Evolutionary conservation across 441 rosid species (phyloP).

Genomic region (Syzygium syzygioides): DNA sequence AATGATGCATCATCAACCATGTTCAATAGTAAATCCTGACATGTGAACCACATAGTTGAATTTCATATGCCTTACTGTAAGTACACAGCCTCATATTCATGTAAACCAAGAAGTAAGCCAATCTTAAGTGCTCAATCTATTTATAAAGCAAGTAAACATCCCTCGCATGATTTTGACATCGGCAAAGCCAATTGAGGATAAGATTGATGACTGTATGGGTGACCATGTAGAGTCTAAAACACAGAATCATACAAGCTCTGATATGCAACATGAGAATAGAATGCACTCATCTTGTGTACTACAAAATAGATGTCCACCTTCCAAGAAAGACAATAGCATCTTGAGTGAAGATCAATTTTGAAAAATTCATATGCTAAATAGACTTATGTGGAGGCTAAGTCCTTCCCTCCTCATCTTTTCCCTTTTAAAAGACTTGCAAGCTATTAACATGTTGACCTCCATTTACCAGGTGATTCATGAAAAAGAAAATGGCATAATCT

Average conservation of each 20-base stretch:
- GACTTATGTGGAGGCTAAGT: background rate
- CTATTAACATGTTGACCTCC: background rate
- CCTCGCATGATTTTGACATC: background rate
- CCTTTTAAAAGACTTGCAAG: background rate
- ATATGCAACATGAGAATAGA: background rate
- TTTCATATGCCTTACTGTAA: background rate
- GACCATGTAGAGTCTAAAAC: background rate
- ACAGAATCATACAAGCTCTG: background rate
- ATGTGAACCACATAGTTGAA: background rate
- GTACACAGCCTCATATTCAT: too few relatives aligned
- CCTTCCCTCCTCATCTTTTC: background rate
- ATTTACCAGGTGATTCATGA: background rate
- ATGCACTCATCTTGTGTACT: background rate
- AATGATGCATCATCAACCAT: background rate
- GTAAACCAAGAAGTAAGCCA: background rate
- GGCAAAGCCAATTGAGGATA: background rate
- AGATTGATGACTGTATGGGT: background rate
- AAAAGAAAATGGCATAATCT: background rate
- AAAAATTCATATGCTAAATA: background rate
- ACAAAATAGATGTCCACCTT: background rate
- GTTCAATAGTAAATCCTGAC: background rate
- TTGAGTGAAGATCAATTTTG: background rate
- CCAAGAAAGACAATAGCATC: background rate
- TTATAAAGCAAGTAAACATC: background rate
- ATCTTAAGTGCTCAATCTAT: background rate